These are phyloP conservation scores for Gynochthodes officinalis DNA, from an alignment of 257 asterid species.

Conservation along the genomic window DNA sequence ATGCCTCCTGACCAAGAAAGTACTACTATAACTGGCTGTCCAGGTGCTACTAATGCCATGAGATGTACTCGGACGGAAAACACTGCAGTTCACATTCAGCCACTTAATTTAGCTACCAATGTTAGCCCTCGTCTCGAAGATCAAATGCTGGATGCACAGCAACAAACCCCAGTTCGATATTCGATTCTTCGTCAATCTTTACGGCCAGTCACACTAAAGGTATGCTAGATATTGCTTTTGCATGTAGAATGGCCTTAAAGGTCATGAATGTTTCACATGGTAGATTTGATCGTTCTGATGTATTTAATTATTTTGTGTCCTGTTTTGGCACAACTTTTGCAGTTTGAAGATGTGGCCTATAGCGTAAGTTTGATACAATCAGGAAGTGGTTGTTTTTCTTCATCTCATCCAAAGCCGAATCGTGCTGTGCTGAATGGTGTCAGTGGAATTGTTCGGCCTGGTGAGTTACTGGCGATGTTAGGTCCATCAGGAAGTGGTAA, in stretches of 20 bases:
- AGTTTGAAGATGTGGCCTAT: constrained; percentile 81
- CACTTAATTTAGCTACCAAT: constrained; percentile 39
- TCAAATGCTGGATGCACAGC: constrained; percentile 22
- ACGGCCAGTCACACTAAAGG: constrained; percentile 62
- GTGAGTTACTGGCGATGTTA: constrained; percentile 78
- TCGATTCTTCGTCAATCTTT: constrained; percentile 50
- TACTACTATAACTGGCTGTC: constrained; percentile 19
- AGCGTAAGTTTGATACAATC: constrained; percentile 31
- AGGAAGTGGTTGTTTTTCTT: constrained; percentile 25
- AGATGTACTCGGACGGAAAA: constrained; percentile 28
- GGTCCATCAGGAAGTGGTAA: constrained; percentile 99
- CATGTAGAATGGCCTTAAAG: neutral
- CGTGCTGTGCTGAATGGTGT: constrained; percentile 49
- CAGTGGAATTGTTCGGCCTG: constrained; percentile 63
- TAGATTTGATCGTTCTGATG: neutral
- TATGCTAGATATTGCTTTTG: constrained; percentile 9
- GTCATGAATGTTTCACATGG: neutral
- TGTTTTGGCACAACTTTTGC: neutral
- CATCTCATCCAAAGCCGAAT: constrained; percentile 39
- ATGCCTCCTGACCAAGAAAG: constrained; percentile 72
- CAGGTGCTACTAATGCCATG: constrained; percentile 22
- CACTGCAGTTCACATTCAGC: constrained; percentile 37
- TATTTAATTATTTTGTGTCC: neutral
- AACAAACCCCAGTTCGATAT: constrained; percentile 18
- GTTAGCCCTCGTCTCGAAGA: constrained; percentile 40